Base-by-base conservation (phyloP, 768 basidiomycete genomes). In the Megacollybia marginata region DNA sequence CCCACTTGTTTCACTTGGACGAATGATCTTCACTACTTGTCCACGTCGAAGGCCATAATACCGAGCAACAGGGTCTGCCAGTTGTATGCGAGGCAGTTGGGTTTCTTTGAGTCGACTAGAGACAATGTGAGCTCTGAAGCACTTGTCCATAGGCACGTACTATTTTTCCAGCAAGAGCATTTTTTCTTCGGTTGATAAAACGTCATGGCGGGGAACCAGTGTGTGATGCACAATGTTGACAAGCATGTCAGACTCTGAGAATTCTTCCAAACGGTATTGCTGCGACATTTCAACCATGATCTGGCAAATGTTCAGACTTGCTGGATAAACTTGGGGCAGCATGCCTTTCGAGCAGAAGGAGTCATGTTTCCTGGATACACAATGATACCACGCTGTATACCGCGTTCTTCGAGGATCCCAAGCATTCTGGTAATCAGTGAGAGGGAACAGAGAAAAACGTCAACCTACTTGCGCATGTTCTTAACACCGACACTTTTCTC, bases 221-320 rank as follows among this genome's bases (percentile, higher is more conserved):
- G 88, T 88, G 62, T 99, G 96, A 59, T 92, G 87, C 5, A 91
- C 92, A 61, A 99, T 98, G 68, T 99, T 99, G 55, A 99, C 96
- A 6, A 98, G 78, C 15, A 99, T 72, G 65, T 97, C 95, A 10
- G 93, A 82, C 68, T 98, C 96, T 16, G 93, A 88, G 65, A 98
- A 99, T 58, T 96, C 94, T 64, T 98, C 96, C 33, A 99, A 76
- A 47, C 82, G 79, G 69, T 88, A 97, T 58, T 89, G 82, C 6
- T 77, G 69, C 32, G 88, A 78, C 88, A 98, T 92, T 15, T 88
- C 92, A 42, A 83, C 81, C 55, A 99, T 92, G 50, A 96, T 90
- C 95, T 98, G 52, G 8, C 6, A 48, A 49, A 54, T 35, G 48
- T 33, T 56, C 44, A 51, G 48, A 52, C 42, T 49, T 36, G 11